phyloP scores from a whole-genome alignment of 331 rosid genomes.

The Saraca asoca region DNA sequence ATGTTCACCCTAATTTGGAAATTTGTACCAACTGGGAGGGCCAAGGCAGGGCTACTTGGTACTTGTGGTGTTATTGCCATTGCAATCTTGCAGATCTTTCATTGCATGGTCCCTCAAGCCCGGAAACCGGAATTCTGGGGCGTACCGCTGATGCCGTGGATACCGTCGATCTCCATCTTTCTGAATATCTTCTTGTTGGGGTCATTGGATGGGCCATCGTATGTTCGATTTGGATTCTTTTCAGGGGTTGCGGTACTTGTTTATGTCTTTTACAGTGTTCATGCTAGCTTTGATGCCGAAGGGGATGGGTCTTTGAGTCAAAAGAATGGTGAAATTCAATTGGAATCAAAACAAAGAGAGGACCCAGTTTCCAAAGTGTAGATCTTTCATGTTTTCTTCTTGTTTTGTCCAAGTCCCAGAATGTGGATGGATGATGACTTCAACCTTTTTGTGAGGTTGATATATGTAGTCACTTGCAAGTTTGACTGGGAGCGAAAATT shows the following conservation, averaged over 20 bases:
- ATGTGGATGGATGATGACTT: too few relatives aligned
- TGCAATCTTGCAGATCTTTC: constrained; percentile 57
- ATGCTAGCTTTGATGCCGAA: constrained; percentile 85
- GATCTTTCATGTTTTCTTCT: constrained; percentile 4
- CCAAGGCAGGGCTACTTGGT: constrained; percentile 54
- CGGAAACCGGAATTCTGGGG: constrained; percentile 92
- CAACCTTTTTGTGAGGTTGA: constrained; percentile 37
- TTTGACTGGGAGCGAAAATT: constrained; percentile 32
- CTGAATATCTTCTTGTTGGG: constrained; percentile 76
- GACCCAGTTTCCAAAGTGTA: constrained; percentile 53
- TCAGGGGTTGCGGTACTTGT: constrained; percentile 58
- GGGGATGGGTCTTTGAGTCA: constrained; percentile 50
- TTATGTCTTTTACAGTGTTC: constrained; percentile 80
- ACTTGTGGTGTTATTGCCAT: constrained; percentile 51
- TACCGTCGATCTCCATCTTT: constrained; percentile 84
- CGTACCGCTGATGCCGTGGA: constrained; percentile 96
- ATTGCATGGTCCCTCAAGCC: constrained; percentile 73
- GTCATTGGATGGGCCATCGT: constrained; percentile 73
- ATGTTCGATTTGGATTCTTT: constrained; percentile 71
- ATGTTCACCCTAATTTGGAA: constrained; percentile 74
- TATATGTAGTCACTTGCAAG: constrained; percentile 22
- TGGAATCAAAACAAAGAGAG: constrained; percentile 45
- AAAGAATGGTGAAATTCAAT: constrained; percentile 49
- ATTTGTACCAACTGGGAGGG: constrained; percentile 55
- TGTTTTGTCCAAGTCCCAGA: constrained; percentile 20